phyloP scores from a whole-genome alignment of 169 alveolate genomes.

The Eimeria brunetti region DNA sequence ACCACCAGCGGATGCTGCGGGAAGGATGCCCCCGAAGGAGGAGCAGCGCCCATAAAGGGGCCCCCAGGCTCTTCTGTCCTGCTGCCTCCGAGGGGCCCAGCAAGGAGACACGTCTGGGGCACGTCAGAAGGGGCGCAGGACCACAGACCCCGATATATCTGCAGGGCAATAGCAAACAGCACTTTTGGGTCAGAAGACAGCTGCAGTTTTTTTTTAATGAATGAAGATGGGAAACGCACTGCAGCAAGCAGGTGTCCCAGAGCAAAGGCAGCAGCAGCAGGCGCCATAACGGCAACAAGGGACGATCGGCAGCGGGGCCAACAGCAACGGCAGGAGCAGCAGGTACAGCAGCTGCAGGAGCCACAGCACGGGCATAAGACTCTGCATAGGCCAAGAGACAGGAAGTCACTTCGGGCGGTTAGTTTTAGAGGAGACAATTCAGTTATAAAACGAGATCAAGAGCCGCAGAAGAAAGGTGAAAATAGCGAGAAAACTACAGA shows the following conservation, averaged over 20 bases:
- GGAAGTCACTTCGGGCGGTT: no score
- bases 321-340: not conserved
- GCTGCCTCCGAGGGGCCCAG: conserved; percentile 43
- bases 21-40: not conserved
- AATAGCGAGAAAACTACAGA: not conserved
- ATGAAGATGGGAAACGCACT: not conserved
- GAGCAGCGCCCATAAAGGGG: not conserved
- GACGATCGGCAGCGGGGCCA: not conserved
- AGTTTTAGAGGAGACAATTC: no score
- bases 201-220: not conserved
- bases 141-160: conserved; percentile 49
- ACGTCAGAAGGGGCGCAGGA: not conserved
- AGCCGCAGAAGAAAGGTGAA: not conserved
- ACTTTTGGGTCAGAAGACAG: not conserved
- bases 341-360: not conserved
- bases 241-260: not conserved
- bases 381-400: no score
- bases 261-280: not conserved
- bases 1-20: conserved; percentile 47
- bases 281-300: not conserved
- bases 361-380: not conserved
- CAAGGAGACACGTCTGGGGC: conserved; percentile 18
- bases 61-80: conserved; percentile 36
- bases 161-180: not conserved
- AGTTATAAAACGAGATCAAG: not conserved